phyloP scores from a whole-genome alignment of 169 alveolate genomes.

The Plasmodium gonderi region DNA sequence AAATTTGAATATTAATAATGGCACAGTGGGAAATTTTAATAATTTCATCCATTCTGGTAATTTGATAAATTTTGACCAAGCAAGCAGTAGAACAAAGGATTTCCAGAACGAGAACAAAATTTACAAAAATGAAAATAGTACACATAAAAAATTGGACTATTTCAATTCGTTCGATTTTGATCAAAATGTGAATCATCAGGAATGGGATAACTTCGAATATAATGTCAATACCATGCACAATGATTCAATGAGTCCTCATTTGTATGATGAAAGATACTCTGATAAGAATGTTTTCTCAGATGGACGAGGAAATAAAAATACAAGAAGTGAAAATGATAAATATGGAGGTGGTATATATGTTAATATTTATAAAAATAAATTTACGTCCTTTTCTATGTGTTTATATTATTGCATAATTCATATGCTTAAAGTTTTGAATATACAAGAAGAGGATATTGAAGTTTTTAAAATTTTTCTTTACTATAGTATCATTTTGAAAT shows the following conservation, averaged over 20 bases:
- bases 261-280: neutral
- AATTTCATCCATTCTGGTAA: neutral
- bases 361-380: conserved; percentile 52
- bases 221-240: neutral
- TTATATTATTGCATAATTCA: conserved; percentile 60
- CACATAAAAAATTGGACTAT: neutral
- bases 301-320: neutral
- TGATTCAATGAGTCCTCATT: neutral
- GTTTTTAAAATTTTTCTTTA: conserved; percentile 65
- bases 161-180: conserved; percentile 16
- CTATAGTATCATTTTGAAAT: conserved; percentile 64
- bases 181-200: neutral
- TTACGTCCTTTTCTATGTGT: conserved; percentile 70
- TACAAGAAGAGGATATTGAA: conserved; percentile 66
- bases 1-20: neutral
- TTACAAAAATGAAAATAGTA: neutral
- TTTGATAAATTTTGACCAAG: conserved; percentile 2
- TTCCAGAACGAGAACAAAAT: neutral
- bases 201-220: neutral
- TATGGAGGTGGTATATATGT: conserved; percentile 76
- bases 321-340: conserved; percentile 3
- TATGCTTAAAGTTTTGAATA: conserved; percentile 48
- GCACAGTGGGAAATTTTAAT: neutral
- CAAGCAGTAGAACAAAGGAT: neutral
- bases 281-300: neutral